phyloP scores from a whole-genome alignment of 1,139 yeast species.

The Hansenula lynferdii region DNA sequence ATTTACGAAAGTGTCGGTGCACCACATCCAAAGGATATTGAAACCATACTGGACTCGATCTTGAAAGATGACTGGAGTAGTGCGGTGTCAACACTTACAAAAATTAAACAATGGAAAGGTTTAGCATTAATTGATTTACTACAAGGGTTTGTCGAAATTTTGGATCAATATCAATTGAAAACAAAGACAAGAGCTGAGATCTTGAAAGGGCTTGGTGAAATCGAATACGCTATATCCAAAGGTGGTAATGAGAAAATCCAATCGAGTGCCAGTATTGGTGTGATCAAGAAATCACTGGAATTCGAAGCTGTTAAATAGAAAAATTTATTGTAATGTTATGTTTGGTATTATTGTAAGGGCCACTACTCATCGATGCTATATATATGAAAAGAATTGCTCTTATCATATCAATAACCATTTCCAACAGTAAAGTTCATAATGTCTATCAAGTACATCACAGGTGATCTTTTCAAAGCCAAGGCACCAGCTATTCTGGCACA shows the following conservation, averaged over 20 bases:
- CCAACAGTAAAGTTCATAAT: not conserved
- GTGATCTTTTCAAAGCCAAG: slow-evolving; percentile 48
- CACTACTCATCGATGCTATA: too few relatives aligned
- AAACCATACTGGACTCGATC: slow-evolving; percentile 67
- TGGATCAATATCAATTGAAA: slow-evolving; percentile 63
- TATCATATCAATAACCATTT: too few relatives aligned
- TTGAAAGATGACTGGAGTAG: slow-evolving; percentile 88
- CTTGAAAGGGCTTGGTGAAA: slow-evolving; percentile 69
- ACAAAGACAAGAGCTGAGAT: slow-evolving; percentile 57
- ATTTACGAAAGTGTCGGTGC: slow-evolving; percentile 95
- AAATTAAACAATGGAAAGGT: slow-evolving; percentile 68
- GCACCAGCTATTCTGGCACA: slow-evolving; percentile 50
- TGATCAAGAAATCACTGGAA: slow-evolving; percentile 51
- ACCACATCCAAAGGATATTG: slow-evolving; percentile 85
- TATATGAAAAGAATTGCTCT: too few relatives aligned
- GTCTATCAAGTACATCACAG: slow-evolving; percentile 45
- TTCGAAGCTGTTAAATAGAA: slow-evolving; percentile 22
- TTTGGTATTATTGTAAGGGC: too few relatives aligned
- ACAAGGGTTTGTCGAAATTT: slow-evolving; percentile 65
- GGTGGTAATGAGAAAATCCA: slow-evolving; percentile 94
- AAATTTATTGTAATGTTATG: not conserved
- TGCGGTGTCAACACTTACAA: slow-evolving; percentile 58
- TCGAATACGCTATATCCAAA: slow-evolving; percentile 84
- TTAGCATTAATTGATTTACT: slow-evolving; percentile 85
- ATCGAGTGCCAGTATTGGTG: slow-evolving; percentile 86